Evolutionary conservation across 495 filamentous ascomycete genomes (phyloP), one percentile per base, ranked within the genome.

Genomic region (Baudoinia panamericana): DNA sequence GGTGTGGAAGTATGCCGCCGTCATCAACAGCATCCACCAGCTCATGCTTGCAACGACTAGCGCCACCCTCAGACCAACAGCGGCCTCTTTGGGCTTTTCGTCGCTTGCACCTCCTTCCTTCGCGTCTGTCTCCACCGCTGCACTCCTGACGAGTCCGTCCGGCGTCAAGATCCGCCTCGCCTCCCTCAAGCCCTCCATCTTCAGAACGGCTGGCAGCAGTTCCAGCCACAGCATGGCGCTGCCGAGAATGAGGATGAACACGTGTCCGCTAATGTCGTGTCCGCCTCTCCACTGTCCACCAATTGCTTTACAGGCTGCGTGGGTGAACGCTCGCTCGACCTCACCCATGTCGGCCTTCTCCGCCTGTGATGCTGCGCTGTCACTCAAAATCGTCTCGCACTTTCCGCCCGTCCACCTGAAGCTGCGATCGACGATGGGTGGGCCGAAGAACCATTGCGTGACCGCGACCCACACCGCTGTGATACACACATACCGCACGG

Each of bases 1-100:
- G 4, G 90, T 95, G 58, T 97, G 90, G 44, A 97, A 97, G 65
- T 86, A 95, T 30, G 85, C 80, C 9, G 87, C 84, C 29, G 90
- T 97, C 90, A 97, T 97, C 34, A 95, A 67, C 59, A 95, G 59
- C 88, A 96, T 96, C 81, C 85, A 95, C 71, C 73, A 78, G 44
- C 75, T 78, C 54, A 94, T 50, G 4, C 61, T 74, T 54, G 63
- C 39, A 56, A 71, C 57, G 56, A 58, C 55, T 51, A 78, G 54
- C 48, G 75, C 56, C 30, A 53, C 71, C 55, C 73, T 48, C 7
- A 64, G 68, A 5, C 71, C 59, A 25, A 52, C 19, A 12, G 65
- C 25, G 3, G 35, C 7, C 20, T 49, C 56, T 28, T 46, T 25
- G 5, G 43, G 27, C 29, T 32, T 22, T 49, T 53, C 71, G 20